These are phyloP conservation scores for Penicillium sp. DNA, from an alignment of 2,329 filamentous ascomycete species.

Conservation along the genomic window DNA sequence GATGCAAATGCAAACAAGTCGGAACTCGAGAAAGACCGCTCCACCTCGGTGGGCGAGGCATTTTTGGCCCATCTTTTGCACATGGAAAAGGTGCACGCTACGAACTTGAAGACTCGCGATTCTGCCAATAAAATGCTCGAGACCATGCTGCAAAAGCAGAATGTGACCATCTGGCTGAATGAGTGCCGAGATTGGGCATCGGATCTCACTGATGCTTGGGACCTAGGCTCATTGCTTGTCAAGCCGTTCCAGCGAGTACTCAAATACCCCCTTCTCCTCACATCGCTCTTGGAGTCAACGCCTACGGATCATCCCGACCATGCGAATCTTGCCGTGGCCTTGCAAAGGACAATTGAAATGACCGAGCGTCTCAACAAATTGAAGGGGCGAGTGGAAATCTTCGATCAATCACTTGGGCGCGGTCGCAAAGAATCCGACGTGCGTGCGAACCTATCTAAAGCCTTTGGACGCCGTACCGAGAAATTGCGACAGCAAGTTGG, in stretches of 20 bases:
- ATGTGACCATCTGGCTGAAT: constrained; percentile 78
- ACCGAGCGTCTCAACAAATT: constrained; percentile 67
- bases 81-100: constrained; percentile 69
- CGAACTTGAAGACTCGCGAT: constrained; percentile 68
- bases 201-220: constrained; percentile 92
- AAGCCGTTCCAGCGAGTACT: constrained; percentile 95
- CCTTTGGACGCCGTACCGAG: constrained; percentile 86
- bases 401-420: constrained; percentile 83
- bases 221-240: constrained; percentile 91
- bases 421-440: constrained; percentile 90
- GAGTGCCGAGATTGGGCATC: constrained; percentile 92
- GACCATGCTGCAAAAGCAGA: constrained; percentile 55
- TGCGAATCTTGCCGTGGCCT: constrained; percentile 69
- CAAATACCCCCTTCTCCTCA: constrained; percentile 88
- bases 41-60: constrained; percentile 62
- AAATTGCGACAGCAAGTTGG: constrained; percentile 76
- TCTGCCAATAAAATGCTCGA: constrained; percentile 66
- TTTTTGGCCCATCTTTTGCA: constrained; percentile 60
- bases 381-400: constrained; percentile 71
- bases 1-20: constrained; percentile 36
- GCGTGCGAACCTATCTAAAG: constrained; percentile 80
- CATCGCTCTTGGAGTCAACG: constrained; percentile 78
- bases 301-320: constrained; percentile 83
- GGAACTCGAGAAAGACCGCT: constrained; percentile 61
- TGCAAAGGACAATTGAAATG: constrained; percentile 88